Percentiles rank a stretch among this genome's conserved stretches.
These are phyloP conservation scores for Naganishia randhawae DNA, from an alignment of 768 basidiomycete genomes.

Conservation along the genomic window DNA sequence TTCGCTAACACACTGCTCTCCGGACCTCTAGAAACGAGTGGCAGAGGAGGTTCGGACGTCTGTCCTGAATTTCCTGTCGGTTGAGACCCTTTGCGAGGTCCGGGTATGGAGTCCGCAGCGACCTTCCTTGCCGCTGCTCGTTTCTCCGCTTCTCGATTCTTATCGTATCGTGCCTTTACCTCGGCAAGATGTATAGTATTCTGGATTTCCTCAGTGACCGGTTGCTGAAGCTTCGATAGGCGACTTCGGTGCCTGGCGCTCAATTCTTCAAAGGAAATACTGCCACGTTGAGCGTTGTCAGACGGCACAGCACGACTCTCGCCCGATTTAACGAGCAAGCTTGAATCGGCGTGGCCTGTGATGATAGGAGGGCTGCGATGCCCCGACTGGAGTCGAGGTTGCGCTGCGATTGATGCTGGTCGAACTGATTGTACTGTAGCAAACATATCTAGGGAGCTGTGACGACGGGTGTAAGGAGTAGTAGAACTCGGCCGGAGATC, in stretches of 20 bases:
- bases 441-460: background rate
- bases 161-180: slow-evolving; percentile 52
- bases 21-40: background rate
- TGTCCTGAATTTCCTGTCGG: background rate
- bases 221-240: slow-evolving; percentile 74
- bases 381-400: background rate
- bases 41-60: background rate
- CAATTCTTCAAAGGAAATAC: slow-evolving; percentile 80
- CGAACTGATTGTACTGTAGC: background rate
- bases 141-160: slow-evolving; percentile 25
- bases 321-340: background rate
- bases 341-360: slow-evolving; percentile 22
- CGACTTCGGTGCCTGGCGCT: slow-evolving; percentile 80
- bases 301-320: background rate
- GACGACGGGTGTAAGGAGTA: background rate
- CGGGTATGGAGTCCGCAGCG: background rate
- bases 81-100: background rate
- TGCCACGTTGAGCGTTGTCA: slow-evolving; percentile 5
- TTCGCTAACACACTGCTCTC: background rate
- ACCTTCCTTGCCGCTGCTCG: slow-evolving; percentile 22
- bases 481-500: background rate
- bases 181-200: slow-evolving; percentile 70
- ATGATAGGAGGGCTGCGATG: slow-evolving; percentile 11
- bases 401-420: background rate
- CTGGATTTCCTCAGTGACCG: slow-evolving; percentile 73